Conservation (phyloP, 2,329 filamentous ascomycete genomes). For the Cordyceps pruinosa region DNA sequence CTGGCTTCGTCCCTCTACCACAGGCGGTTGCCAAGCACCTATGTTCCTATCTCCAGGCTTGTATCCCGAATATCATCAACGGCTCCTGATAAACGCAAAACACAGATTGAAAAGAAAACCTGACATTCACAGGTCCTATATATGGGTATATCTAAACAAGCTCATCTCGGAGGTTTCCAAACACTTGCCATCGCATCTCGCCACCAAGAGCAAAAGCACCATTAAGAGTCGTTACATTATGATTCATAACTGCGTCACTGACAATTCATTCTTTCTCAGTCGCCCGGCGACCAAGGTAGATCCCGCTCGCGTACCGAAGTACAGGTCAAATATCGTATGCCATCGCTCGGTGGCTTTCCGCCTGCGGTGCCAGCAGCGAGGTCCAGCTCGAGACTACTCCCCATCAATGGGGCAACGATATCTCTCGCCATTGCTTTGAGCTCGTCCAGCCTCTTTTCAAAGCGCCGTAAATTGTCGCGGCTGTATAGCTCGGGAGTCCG, state of each 20-base stretch:
- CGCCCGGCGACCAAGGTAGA: slow-evolving; percentile 42
- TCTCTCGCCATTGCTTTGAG: slow-evolving; percentile 78
- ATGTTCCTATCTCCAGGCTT: too few relatives aligned
- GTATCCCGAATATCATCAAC: not conserved
- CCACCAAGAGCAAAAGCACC: not conserved
- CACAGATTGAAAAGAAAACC: not conserved
- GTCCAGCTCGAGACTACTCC: slow-evolving; percentile 77
- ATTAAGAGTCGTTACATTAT: slow-evolving; percentile 6
- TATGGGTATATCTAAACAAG: slow-evolving; percentile 8
- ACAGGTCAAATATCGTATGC: slow-evolving; percentile 45
- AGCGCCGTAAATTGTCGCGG: slow-evolving; percentile 75
- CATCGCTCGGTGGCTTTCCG: slow-evolving; percentile 33
- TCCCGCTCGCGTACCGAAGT: slow-evolving; percentile 42
- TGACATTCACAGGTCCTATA: not conserved
- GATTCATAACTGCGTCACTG: not conserved
- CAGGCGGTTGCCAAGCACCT: too few relatives aligned
- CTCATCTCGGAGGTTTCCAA: slow-evolving; percentile 1
- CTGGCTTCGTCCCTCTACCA: too few relatives aligned
- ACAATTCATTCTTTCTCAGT: slow-evolving; percentile 15
- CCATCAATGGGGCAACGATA: slow-evolving; percentile 77
- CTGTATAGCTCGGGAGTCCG: slow-evolving; percentile 75
- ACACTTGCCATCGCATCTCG: not conserved
- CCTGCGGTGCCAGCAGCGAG: slow-evolving; percentile 35
- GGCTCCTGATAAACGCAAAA: not conserved
- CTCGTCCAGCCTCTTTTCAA: slow-evolving; percentile 84